Base-by-base conservation (phyloP, 257 asterid species). In the Gentiana dahurica region DNA sequence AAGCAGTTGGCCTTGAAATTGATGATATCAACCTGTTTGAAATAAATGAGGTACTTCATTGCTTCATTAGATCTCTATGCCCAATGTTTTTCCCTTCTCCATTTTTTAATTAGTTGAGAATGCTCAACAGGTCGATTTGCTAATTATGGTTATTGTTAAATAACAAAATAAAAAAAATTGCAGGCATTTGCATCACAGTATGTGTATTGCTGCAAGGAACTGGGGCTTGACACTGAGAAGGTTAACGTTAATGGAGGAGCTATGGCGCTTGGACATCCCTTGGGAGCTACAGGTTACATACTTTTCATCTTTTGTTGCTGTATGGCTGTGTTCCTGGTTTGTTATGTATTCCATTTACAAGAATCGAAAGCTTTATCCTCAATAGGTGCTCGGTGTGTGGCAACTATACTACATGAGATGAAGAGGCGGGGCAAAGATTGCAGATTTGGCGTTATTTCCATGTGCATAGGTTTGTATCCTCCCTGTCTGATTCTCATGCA, bases 191-290 rank as follows among this genome's bases (percentile, higher is more conserved):
- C 95, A 66, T 90, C 97, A 52, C 97, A 90, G 62, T 90, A 36
- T 49, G 97, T 86, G 8, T 86, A 90, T 70, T 84, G 94, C 84
- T 63, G 74, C 65, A 86, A 86, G 80, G 81, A 80, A 61, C 67
- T 90, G 54, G 83, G 67, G n/a, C 96, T 90, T 47, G 91, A 82
- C 69, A 62, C 79, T 4, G 85, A 79, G 65, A 90, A 75, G 10
- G 96, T 90, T 12, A 90, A 90, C 60, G 97, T 90, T 32, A 84
- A 90, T 67, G 97, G 97, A 48, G 97, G 97, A 57, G 97, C 97
- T 38, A 86, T 90, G 13, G 97, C 96, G 61, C 81, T 90, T 43
- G 97, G 97, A 47, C 96, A 90, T 72, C 97, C 97, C 54, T 68
- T 89, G 67, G 97, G 97, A 68, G 86, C 81, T 60, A 89, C 97